Percentiles rank a stretch among this genome's conserved stretches.
Conservation (phyloP, 305 asterid genomes). For the Andrographis paniculata region DNA sequence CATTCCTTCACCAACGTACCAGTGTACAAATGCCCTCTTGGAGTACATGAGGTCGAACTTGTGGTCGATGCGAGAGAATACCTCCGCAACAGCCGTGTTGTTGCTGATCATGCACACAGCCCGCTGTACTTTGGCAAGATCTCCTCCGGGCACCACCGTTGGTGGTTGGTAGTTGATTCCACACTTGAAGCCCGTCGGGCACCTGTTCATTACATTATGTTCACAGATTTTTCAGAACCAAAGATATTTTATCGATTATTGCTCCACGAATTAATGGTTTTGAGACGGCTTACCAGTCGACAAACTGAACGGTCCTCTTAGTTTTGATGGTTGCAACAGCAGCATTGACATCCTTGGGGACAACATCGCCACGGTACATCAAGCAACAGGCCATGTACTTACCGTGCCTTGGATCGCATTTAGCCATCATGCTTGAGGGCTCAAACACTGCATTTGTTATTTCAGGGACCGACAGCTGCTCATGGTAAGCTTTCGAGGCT, state of each 20-base stretch:
- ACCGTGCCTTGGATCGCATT: slow-evolving; percentile 57
- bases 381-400: slow-evolving; percentile 60
- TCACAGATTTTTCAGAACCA: neutral
- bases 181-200: slow-evolving; percentile 68
- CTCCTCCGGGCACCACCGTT: slow-evolving; percentile 57
- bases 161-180: slow-evolving; percentile 69
- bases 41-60: slow-evolving; percentile 62
- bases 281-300: slow-evolving; percentile 39
- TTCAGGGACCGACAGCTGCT: slow-evolving; percentile 54
- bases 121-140: slow-evolving; percentile 55
- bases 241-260: neutral
- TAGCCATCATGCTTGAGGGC: slow-evolving; percentile 62
- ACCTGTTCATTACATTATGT: slow-evolving; percentile 28
- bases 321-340: slow-evolving; percentile 55
- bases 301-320: slow-evolving; percentile 49
- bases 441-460: slow-evolving; percentile 53
- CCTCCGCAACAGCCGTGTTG: slow-evolving; percentile 64
- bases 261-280: neutral
- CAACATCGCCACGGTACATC: slow-evolving; percentile 62
- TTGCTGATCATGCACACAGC: slow-evolving; percentile 73
- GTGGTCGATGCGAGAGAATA: slow-evolving; percentile 57
- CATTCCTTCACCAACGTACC: slow-evolving; percentile 71
- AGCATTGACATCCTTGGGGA: slow-evolving; percentile 59
- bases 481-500: slow-evolving; percentile 54
- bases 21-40: slow-evolving; percentile 63